These are phyloP conservation scores for Pseudogymnoascus sp. DNA, from an alignment of 2,329 filamentous ascomycete genomes.

Conservation along the genomic window DNA sequence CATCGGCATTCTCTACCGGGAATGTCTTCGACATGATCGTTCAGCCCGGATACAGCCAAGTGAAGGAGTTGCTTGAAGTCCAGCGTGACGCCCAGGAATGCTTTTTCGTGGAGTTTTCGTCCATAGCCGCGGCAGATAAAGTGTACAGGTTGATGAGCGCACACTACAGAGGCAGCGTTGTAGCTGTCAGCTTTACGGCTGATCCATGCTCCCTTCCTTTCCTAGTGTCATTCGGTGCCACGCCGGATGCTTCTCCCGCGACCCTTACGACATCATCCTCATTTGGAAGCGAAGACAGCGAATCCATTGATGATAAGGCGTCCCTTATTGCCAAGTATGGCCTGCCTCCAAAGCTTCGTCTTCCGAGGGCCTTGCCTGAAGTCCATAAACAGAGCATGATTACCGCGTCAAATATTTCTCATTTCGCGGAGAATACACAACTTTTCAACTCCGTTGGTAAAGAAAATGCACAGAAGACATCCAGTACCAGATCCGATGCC, in stretches of 20 bases:
- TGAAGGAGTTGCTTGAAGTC: not conserved
- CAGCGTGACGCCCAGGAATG: not conserved
- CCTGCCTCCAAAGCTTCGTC: not conserved
- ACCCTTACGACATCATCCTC: not conserved
- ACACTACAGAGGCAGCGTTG: not conserved
- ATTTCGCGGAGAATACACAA: not conserved
- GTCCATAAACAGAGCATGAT: not conserved
- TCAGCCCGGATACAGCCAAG: not conserved
- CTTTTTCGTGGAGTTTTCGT: not conserved
- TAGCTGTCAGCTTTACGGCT: not conserved
- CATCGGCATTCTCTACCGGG: not conserved
- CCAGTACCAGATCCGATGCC: not conserved
- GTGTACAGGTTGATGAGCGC: not conserved
- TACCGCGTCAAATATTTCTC: not conserved
- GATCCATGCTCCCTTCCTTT: not conserved
- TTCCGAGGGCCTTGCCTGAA: not conserved
- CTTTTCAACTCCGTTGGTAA: not conserved
- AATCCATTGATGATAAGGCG: not conserved
- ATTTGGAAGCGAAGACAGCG: not conserved
- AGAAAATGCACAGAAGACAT: not conserved
- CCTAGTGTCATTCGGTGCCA: not conserved
- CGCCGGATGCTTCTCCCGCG: not conserved
- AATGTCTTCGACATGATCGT: not conserved
- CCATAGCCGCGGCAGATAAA: not conserved
- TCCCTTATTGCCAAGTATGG: not conserved